Base-by-base conservation (phyloP, 2,329 filamentous ascomycete species). In the Claviceps sorghi region DNA sequence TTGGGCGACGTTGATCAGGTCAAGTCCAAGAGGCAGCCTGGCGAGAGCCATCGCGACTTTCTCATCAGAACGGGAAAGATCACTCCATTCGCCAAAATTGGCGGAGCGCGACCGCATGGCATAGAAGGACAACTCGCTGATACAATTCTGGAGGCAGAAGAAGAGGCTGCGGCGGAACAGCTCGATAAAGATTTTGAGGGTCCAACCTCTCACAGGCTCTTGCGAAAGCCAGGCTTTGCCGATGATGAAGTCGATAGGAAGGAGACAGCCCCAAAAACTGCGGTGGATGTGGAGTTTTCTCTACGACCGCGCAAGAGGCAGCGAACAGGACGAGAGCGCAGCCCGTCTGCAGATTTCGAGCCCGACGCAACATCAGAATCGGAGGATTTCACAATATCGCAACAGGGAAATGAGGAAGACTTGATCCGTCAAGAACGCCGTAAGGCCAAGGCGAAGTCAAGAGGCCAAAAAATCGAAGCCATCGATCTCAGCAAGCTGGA, bases 61-160 rank as follows among this genome's bases (percentile, higher is more conserved):
- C 77, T 98, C 47, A 93, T 98, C 48, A 82, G 93, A 30, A 98
- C 91, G 0, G 93, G 93, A 55, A 97, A 97, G 69, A 97, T 98
- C 59, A 98, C 93, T 0, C 93, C 93, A 0, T 98, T 98, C 62
- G 86, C 89, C 8, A 86, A 84, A 57, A 78, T 95, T 59, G 81
- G 81, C 29, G 76, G 79, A 15, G 75, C 79, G n/a, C 71, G 82
- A 1, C 74, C 74, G 3, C 72, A 79, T 30, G 80, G 77, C 3
- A 74, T 82, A 2, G 75, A 83, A 45, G 84, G 84, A 2, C 83
- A 83, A 54, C 72, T 95, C 17, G 84, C 85, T 11, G 83, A 90
- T 61, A 84, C 83, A 2, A 77, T 95, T 54, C 71, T 90, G 15
- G 87, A 94, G 63, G 88, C 86, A 0, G 89, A 95, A 62, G 84